Evolutionary conservation across 106 monocot genomes (phyloP), one percentile per base, ranked within the genome.

Genomic region (Posidonia australis): DNA sequence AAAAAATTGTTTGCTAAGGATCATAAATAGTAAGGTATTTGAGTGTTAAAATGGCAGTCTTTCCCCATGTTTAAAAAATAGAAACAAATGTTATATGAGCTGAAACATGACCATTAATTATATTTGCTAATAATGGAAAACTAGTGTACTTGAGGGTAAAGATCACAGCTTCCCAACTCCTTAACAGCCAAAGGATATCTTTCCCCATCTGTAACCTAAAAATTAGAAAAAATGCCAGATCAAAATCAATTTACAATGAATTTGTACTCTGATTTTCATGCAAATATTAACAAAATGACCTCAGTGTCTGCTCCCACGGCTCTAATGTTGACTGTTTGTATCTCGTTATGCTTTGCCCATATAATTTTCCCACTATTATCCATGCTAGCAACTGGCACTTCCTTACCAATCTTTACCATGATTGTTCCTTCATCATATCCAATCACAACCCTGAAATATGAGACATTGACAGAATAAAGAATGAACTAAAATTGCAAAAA

Each of bases 391-490:
- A 90, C 94, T 44, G 90, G 94, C 60, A 72, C 90, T 79, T 96
- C 94, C 51, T 90, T 86, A 12, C 94, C 94, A 70, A 96, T 77
- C 73, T 96, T 96, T 80, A 96, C 84, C 90, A 96, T 90, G 57
- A 96, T 85, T 16, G 94, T 87, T 68, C 90, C 94, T 87, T 96
- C 94, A 82, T 96, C 94, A 62, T 96, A 96, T 46, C 94, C 94
- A 64, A 96, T 87, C 19, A 87, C 94, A 71, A 96, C 81, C 61
- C 94, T 96, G 65, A 41, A 76, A 55, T 55, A 56, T 17, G 44
- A 62, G 22, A 3, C 62, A 62, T 42, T 28, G 44, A 44, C 43
- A 22, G 16, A 58, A 5, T 28, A 22, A 63, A n/a, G 3, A 21
- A 11, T 12, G 1, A 10, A 17, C 32, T 17, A 22, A 22, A 31